Evolutionary conservation across 2,329 filamentous ascomycete genomes (phyloP).

Genomic region (Coniella lustricola): DNA sequence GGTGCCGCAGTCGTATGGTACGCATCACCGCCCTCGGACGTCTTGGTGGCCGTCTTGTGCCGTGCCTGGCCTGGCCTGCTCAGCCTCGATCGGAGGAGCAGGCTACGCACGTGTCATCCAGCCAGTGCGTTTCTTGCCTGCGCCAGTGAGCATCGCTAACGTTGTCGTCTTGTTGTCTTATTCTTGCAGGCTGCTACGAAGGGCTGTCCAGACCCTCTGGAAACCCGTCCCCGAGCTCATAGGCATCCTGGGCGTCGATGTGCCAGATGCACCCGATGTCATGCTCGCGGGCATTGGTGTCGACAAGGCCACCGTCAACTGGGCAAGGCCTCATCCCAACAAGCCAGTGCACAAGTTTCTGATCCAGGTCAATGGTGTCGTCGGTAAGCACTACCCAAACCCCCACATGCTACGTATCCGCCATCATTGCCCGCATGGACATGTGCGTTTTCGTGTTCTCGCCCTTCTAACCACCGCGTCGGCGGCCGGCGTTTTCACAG

Average conservation of each 20-base stretch:
- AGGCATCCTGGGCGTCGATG: constrained; percentile 85
- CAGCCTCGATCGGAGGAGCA: too few relatives aligned
- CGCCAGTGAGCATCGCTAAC: constrained; percentile 9
- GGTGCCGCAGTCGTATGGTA: constrained; percentile 48
- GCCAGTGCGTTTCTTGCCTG: background rate
- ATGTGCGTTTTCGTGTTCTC: too few relatives aligned
- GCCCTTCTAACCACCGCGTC: constrained; percentile 4
- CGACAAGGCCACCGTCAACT: constrained; percentile 83
- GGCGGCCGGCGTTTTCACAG: constrained; percentile 40
- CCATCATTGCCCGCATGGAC: too few relatives aligned
- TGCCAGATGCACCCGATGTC: constrained; percentile 81
- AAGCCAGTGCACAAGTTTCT: constrained; percentile 76
- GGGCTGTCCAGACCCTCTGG: constrained; percentile 80
- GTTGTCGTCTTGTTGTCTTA: background rate
- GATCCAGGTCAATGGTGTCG: constrained; percentile 88
- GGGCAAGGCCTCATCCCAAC: constrained; percentile 65
- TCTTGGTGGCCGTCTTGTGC: background rate
- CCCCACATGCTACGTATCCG: background rate
- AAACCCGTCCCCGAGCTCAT: constrained; percentile 90
- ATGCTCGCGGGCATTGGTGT: constrained; percentile 84
- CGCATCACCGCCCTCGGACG: constrained; percentile 18
- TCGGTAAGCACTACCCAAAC: constrained; percentile 56
- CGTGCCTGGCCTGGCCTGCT: background rate
- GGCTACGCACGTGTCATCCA: background rate
- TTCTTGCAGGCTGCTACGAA: constrained; percentile 64